Evolutionary conservation across 805 yeast genomes (phyloP).

Genomic region (Zygosaccharomyces pseudorouxii): DNA sequence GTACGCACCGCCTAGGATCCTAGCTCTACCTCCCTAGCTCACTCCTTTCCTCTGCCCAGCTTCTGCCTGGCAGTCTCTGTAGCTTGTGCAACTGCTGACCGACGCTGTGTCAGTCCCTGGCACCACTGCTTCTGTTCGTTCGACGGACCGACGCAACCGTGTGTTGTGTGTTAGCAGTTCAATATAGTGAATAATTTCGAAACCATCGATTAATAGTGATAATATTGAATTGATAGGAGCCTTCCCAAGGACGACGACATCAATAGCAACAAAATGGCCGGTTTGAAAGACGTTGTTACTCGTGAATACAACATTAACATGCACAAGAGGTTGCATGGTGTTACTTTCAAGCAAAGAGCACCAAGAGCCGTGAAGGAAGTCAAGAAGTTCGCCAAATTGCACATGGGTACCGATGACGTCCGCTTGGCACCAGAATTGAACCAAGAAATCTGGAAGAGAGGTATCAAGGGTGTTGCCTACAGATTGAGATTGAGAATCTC

Average conservation of each 20-base stretch:
- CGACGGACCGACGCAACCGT: constrained; percentile 1
- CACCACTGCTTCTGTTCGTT: neutral
- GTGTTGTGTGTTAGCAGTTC: neutral
- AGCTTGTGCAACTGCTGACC: neutral
- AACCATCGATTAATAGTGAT: neutral
- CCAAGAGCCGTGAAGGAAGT: constrained; percentile 99
- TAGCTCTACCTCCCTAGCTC: neutral
- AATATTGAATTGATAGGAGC: neutral
- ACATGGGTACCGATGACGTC: constrained; percentile 99
- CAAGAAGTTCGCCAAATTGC: constrained; percentile 96
- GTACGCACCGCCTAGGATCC: neutral
- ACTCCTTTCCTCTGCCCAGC: neutral
- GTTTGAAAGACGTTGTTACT: constrained; percentile 97
- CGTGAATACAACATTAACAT: constrained; percentile 99
- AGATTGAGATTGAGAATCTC: constrained; percentile 98
- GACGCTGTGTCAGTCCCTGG: neutral
- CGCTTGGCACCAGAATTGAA: constrained; percentile 98
- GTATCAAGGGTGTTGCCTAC: constrained; percentile 98
- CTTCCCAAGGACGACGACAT: constrained; percentile 4
- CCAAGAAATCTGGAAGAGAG: constrained; percentile 99
- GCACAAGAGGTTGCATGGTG: constrained; percentile 99
- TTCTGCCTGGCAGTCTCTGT: neutral
- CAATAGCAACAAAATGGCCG: constrained; percentile 39
- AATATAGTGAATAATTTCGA: constrained; percentile 7
- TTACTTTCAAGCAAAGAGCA: constrained; percentile 99